Conservation (phyloP, 1,284 basidiomycete genomes). For the Sporisorium sorghi region DNA sequence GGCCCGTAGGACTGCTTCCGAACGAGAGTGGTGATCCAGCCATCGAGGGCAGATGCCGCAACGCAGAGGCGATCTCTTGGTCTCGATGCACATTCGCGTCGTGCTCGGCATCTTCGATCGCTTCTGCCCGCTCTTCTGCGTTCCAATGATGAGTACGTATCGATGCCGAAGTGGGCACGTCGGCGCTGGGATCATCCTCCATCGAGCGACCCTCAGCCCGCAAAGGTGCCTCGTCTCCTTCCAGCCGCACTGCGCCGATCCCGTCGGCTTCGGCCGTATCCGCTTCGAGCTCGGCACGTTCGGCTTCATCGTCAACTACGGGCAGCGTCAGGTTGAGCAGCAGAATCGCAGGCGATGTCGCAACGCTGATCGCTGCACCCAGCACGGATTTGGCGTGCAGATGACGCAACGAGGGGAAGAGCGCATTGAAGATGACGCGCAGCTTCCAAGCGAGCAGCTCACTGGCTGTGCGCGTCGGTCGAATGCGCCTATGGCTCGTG, state of each 20-base stretch:
- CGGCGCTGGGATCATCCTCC: conserved; percentile 13
- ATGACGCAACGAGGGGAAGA: conserved; percentile 88
- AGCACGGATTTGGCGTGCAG: conserved; percentile 79
- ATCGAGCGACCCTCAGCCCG: conserved; percentile 32
- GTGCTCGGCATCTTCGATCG: conserved; percentile 27
- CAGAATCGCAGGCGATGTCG: conserved; percentile 88
- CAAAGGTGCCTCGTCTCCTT: conserved; percentile 48
- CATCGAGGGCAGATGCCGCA: conserved; percentile 44
- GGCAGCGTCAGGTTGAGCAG: conserved; percentile 88
- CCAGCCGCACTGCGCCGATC: conserved; percentile 59
- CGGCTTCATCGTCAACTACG: conserved; percentile 76
- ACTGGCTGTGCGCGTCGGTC: conserved; percentile 25
- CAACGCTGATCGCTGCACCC: conserved; percentile 80
- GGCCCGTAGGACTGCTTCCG: conserved; percentile 19
- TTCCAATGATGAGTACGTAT: conserved; percentile 14
- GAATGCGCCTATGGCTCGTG: conserved; percentile 22
- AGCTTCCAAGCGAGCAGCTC: conserved; percentile 35
- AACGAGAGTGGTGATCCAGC: conserved; percentile 42
- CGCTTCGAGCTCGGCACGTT: conserved; percentile 70
- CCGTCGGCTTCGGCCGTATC: conserved; percentile 49
- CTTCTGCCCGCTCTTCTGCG: conserved; percentile 34
- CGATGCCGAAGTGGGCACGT: conserved; percentile 12
- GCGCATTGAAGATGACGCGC: conserved; percentile 64
- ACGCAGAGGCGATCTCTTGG: conserved; percentile 49
- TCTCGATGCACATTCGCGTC: conserved; percentile 45